Evolutionary conservation across 2,329 filamentous ascomycete species (phyloP).

Genomic region (Fusarium veterinarium): DNA sequence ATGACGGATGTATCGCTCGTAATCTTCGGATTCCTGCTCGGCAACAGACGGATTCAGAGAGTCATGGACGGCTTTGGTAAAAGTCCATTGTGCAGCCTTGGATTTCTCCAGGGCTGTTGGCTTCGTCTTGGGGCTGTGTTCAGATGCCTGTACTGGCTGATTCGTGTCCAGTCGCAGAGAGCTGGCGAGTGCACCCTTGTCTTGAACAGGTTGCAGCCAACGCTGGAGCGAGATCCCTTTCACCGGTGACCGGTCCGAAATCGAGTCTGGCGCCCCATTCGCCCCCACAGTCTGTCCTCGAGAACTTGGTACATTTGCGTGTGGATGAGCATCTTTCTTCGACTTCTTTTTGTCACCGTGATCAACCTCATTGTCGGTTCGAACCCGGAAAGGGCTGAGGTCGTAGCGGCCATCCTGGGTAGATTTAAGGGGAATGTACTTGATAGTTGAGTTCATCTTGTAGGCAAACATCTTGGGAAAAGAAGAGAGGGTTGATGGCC

Average conservation of each 20-base stretch:
- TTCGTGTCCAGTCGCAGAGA: slow-evolving; percentile 26
- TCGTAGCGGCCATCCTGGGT: slow-evolving; percentile 81
- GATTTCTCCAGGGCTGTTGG: slow-evolving; percentile 77
- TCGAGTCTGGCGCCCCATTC: slow-evolving; percentile 55
- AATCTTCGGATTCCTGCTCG: slow-evolving; percentile 82
- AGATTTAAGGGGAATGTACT: slow-evolving; percentile 81
- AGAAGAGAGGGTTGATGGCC: slow-evolving; percentile 86
- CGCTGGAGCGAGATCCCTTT: slow-evolving; percentile 68
- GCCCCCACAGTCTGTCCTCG: slow-evolving; percentile 37
- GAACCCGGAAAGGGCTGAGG: slow-evolving; percentile 87
- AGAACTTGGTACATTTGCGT: slow-evolving; percentile 68
- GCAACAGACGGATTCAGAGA: slow-evolving; percentile 88
- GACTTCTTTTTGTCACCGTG: slow-evolving; percentile 69
- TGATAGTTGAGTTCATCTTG: slow-evolving; percentile 89
- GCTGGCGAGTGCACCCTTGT: slow-evolving; percentile 46
- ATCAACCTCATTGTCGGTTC: slow-evolving; percentile 71
- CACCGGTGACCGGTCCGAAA: slow-evolving; percentile 53
- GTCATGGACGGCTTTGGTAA: slow-evolving; percentile 85
- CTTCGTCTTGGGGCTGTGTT: slow-evolving; percentile 57
- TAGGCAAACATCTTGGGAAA: slow-evolving; percentile 93
- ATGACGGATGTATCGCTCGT: slow-evolving; percentile 88
- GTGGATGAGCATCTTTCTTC: slow-evolving; percentile 74
- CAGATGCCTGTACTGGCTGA: slow-evolving; percentile 31
- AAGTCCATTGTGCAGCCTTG: slow-evolving; percentile 87
- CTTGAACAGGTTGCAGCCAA: slow-evolving; percentile 67